phyloP scores from a whole-genome alignment of 2,329 filamentous ascomycete genomes.

The Tolypocladium tundrense region DNA sequence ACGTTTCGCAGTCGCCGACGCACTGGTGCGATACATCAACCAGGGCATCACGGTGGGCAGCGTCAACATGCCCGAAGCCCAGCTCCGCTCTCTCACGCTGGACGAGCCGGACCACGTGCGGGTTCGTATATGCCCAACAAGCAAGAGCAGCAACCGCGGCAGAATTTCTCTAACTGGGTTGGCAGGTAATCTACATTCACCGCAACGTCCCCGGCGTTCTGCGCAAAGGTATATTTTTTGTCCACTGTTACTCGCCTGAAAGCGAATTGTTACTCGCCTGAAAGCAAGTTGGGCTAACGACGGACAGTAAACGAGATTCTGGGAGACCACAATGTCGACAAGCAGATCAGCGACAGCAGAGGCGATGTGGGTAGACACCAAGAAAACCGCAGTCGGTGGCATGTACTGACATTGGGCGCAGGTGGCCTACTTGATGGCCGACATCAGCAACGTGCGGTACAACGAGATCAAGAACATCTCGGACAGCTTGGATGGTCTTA shows the following conservation, averaged over 20 bases:
- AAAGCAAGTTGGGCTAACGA: background rate
- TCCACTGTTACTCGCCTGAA: background rate
- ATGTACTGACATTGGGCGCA: conserved; percentile 16
- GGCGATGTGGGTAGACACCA: conserved; percentile 54
- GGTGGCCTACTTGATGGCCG: conserved; percentile 94
- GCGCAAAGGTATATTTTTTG: conserved; percentile 49
- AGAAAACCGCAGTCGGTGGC: too few species aligned
- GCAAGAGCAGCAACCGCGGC: background rate
- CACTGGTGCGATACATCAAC: conserved; percentile 90
- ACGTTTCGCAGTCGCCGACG: conserved; percentile 54
- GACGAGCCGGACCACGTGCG: conserved; percentile 85
- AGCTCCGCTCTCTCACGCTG: conserved; percentile 76
- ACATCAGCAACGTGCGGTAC: conserved; percentile 78
- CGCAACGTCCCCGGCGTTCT: conserved; percentile 93
- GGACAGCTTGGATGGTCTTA: conserved; percentile 69
- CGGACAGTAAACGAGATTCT: conserved; percentile 79
- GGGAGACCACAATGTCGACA: conserved; percentile 93
- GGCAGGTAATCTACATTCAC: conserved; percentile 83
- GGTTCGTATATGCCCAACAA: conserved; percentile 29
- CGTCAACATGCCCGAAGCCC: conserved; percentile 95
- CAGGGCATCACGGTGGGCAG: conserved; percentile 83
- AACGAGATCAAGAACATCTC: conserved; percentile 79
- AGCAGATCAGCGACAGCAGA: conserved; percentile 94
- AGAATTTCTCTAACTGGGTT: background rate
- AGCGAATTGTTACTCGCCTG: background rate